Evolutionary conservation across 148 eudicot species (phyloP).

Genomic region (Rhododendron vialii): DNA sequence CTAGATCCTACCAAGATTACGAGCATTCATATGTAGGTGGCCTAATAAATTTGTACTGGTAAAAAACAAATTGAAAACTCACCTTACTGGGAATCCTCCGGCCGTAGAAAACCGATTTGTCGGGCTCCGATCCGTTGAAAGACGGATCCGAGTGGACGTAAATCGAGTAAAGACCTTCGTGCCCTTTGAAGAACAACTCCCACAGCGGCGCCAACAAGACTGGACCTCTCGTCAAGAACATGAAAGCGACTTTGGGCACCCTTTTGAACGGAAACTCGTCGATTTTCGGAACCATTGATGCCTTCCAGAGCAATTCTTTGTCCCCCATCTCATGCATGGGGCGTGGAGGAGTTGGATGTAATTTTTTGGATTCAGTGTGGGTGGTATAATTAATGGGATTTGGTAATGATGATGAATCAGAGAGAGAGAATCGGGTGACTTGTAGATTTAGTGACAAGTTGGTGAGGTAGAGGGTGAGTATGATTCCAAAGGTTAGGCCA

Average conservation of each 20-base stretch:
- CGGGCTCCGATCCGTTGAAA: constrained; percentile 24
- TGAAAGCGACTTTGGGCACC: constrained; percentile 62
- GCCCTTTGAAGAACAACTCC: constrained; percentile 71
- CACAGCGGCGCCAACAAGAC: constrained; percentile 59
- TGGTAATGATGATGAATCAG: neutral
- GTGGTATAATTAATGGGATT: neutral
- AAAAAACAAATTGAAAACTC: neutral
- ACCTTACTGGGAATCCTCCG: constrained; percentile 77
- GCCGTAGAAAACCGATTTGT: constrained; percentile 45
- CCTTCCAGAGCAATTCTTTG: constrained; percentile 54
- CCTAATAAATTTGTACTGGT: neutral
- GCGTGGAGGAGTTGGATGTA: neutral
- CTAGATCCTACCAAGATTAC: neutral
- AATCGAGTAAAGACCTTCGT: constrained; percentile 52
- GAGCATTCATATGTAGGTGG: neutral
- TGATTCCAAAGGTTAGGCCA: constrained; percentile 2
- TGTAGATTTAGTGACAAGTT: constrained; percentile 25
- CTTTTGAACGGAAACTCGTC: constrained; percentile 35
- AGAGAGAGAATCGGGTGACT: constrained; percentile 22
- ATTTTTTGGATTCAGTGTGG: neutral
- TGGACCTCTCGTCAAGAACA: constrained; percentile 57
- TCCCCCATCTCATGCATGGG: constrained; percentile 40
- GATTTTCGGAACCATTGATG: constrained; percentile 53
- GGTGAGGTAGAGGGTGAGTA: constrained; percentile 19
- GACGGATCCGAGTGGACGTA: constrained; percentile 53